phyloP scores from a whole-genome alignment of 2,329 filamentous ascomycete species.

The Furcasterigmium furcatum region DNA sequence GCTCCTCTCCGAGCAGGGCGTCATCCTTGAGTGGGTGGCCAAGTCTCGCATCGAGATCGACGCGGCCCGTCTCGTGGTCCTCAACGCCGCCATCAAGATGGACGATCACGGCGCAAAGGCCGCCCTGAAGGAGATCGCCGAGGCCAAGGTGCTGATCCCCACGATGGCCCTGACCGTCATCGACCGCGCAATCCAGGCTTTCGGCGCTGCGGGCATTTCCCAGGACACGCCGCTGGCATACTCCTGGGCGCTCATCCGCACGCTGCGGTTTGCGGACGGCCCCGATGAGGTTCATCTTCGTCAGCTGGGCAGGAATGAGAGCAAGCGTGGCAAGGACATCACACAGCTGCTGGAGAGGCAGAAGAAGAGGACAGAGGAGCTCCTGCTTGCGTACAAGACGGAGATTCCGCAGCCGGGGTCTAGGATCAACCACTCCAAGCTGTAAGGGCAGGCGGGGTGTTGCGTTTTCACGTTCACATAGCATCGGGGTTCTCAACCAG shows the following conservation, averaged over 20 bases:
- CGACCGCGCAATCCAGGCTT: slow-evolving; percentile 90
- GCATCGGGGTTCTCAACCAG: no score
- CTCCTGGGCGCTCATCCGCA: slow-evolving; percentile 79
- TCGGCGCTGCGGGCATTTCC: slow-evolving; percentile 84
- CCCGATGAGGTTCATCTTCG: slow-evolving; percentile 93
- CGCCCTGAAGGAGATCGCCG: slow-evolving; percentile 87
- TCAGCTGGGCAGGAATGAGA: slow-evolving; percentile 80
- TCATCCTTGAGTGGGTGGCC: slow-evolving; percentile 93
- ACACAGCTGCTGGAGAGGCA: slow-evolving; percentile 62
- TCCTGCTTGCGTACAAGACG: slow-evolving; percentile 58
- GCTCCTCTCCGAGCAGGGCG: slow-evolving; percentile 81
- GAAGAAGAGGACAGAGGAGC: slow-evolving; percentile 59
- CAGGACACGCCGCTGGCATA: slow-evolving; percentile 91
- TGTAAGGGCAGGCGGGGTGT: slow-evolving; percentile 38
- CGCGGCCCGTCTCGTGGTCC: slow-evolving; percentile 80
- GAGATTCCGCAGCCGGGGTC: slow-evolving; percentile 45
- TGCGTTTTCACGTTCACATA: no score
- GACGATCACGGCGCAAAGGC: slow-evolving; percentile 85
- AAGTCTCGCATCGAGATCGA: slow-evolving; percentile 93
- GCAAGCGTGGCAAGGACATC: slow-evolving; percentile 61
- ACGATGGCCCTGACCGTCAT: slow-evolving; percentile 80
- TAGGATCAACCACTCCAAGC: slow-evolving; percentile 44
- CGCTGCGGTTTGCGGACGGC: slow-evolving; percentile 83
- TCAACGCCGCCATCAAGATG: slow-evolving; percentile 95
- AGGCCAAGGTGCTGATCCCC: slow-evolving; percentile 92